Base-by-base conservation (phyloP, 2,329 filamentous ascomycete species). In the Ascochyta fabae region DNA sequence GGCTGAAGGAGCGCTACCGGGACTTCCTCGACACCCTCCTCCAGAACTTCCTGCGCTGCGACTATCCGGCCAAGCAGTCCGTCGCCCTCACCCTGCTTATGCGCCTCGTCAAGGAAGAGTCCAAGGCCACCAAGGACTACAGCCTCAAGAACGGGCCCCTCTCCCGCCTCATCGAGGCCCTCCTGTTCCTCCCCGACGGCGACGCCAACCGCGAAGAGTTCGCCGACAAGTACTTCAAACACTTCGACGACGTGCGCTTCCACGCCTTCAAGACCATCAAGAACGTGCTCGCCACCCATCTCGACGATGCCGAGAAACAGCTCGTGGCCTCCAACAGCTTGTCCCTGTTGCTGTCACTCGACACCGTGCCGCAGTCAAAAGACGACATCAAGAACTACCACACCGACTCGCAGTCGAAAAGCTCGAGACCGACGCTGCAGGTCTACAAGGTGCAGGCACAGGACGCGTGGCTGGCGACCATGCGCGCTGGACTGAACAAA, bases 181-280 rank as follows among this genome's bases (percentile, higher is more conserved):
- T 96, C 3, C 70, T 96, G 16, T 77, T 81, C 27, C 80, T 85
- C 5, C 79, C 81, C 26, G 80, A 84, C 38, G 80, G 82, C 19
- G 83, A 85, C 35, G 81, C 83, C 33, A 80, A 88, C n/a, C 84
- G 87, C 46, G 81, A 86, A 42, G 87, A 91, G 51, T 97, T 94
- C 61, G 81, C 89, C 24, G 84, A 90, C 54, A 91, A 91, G 62
- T 97, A 87, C 71, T 81, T 92, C 45, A 87, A 90, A 71, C 83
- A 88, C 73, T 92, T 88, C 71, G 90, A 95, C 68, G 95, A 98
- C 74, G 82, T 97, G 57, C 84, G 91, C 61, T 96, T 88, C 74
- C 92, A 90, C 74, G 91, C 92, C 0, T 90, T 96, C 70, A 83
- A 87, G 66, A 84, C 85, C 13, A 80, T 96, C 64, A 85, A 85